These are phyloP conservation scores for Eucalyptus marginata DNA, from an alignment of 345 rosid genomes.

Conservation along the genomic window DNA sequence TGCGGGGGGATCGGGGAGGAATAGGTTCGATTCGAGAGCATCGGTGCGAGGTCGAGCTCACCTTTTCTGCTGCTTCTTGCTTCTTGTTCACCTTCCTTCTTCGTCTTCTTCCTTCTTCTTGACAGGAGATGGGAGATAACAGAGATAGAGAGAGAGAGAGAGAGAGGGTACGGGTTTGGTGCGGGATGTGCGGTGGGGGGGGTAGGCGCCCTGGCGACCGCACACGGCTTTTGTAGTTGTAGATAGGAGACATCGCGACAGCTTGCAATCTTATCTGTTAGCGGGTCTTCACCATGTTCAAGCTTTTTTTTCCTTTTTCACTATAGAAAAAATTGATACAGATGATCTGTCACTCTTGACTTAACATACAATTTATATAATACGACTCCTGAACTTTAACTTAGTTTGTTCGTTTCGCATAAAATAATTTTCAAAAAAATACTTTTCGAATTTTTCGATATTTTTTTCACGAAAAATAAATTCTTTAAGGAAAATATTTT, in stretches of 20 bases:
- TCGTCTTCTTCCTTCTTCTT: background rate
- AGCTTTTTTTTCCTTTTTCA: too few species aligned
- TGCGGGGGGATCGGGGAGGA: background rate
- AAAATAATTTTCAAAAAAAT: too few species aligned
- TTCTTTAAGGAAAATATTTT: too few species aligned
- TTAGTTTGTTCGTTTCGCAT: too few species aligned
- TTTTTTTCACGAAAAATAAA: too few species aligned
- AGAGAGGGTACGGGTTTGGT: background rate
- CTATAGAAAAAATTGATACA: too few species aligned
- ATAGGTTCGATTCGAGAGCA: background rate
- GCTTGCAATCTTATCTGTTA: too few species aligned
- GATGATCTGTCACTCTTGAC: too few species aligned
- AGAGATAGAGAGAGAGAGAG: background rate
- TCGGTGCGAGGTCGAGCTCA: background rate
- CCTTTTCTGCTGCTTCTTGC: background rate
- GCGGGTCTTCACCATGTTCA: rapidly evolving
- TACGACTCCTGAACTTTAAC: too few species aligned
- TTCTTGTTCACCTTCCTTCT: background rate
- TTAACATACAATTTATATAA: too few species aligned
- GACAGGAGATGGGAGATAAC: background rate
- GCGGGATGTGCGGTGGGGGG: background rate
- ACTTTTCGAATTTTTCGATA: rapidly evolving
- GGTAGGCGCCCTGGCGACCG: background rate
- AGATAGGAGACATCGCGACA: rapidly evolving
- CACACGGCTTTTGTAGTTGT: rapidly evolving